A percentile compares a stretch with the other conserved stretches of the same genome.
Evolutionary conservation across 2,329 filamentous ascomycete species (phyloP).

Genomic region (Aspergillus piperis): DNA sequence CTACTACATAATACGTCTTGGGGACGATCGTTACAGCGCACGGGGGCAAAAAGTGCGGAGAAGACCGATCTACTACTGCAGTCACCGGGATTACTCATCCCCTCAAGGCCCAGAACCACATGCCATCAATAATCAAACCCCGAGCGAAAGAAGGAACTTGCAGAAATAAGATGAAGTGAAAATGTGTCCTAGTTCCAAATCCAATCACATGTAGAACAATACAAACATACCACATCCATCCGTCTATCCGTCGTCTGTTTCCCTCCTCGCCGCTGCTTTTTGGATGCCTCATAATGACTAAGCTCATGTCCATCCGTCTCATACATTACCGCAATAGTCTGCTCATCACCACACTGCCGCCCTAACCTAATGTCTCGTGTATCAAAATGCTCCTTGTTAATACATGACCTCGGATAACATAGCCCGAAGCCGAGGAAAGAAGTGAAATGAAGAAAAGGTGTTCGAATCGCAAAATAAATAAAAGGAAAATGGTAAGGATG

Average conservation of each 20-base stretch:
- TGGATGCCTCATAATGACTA: neutral
- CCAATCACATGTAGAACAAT: conserved; percentile 1
- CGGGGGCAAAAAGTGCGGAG: neutral
- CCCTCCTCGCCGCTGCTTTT: conserved; percentile 8
- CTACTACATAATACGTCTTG: no score
- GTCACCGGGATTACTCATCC: neutral
- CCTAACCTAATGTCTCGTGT: neutral
- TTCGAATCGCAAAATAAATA: neutral
- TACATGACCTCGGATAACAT: conserved; percentile 13
- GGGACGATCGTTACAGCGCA: no score
- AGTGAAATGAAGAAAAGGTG: conserved; percentile 4
- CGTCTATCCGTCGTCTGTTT: conserved; percentile 13
- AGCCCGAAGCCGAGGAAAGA: neutral
- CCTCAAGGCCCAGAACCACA: neutral
- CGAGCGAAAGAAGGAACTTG: neutral
- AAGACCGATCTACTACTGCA: neutral
- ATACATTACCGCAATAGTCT: conserved; percentile 4
- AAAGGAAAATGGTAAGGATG: conserved; percentile 3
- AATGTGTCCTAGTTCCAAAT: neutral
- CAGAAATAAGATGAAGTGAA: neutral
- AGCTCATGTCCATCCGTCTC: neutral
- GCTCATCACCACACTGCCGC: neutral
- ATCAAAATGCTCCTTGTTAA: conserved; percentile 17
- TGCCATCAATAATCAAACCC: neutral
- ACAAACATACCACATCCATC: neutral